Evolutionary conservation across 495 filamentous ascomycete species (phyloP).

Genomic region (Neurospora discreta): DNA sequence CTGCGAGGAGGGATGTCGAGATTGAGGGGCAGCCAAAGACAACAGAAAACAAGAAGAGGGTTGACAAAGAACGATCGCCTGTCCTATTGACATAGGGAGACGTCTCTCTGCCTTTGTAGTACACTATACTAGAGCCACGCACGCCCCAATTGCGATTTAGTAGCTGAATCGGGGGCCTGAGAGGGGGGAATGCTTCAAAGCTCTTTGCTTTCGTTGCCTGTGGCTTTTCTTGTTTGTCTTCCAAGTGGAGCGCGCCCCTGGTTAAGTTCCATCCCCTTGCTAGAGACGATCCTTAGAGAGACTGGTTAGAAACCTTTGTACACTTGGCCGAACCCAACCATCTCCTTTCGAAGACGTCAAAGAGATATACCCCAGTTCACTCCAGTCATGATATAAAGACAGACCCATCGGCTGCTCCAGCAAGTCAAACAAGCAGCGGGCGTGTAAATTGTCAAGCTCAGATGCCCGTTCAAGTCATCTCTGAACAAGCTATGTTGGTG

Average conservation of each 20-base stretch:
- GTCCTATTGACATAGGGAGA: background rate
- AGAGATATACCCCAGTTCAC: background rate
- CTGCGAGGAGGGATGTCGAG: background rate
- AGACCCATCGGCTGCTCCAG: background rate
- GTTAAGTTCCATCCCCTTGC: background rate
- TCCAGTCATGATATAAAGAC: background rate
- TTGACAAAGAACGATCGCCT: background rate
- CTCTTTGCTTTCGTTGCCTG: background rate
- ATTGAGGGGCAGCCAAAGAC: background rate
- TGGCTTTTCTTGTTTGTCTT: background rate
- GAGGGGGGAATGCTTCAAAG: background rate
- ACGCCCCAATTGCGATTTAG: background rate
- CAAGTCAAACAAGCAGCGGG: background rate
- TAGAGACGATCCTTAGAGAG: background rate
- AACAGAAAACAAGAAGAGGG: background rate
- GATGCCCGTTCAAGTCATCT: background rate
- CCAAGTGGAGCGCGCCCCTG: background rate
- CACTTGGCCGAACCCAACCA: background rate
- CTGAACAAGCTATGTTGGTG: background rate
- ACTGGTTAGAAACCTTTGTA: background rate
- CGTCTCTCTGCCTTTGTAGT: background rate
- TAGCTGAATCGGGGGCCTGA: background rate
- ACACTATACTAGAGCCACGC: background rate
- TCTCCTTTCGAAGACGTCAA: background rate
- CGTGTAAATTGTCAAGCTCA: background rate